A percentile compares a stretch with the other conserved stretches of the same genome.
Evolutionary conservation across 2,329 filamentous ascomycete species (phyloP).

Genomic region (Neonectria magnoliae): DNA sequence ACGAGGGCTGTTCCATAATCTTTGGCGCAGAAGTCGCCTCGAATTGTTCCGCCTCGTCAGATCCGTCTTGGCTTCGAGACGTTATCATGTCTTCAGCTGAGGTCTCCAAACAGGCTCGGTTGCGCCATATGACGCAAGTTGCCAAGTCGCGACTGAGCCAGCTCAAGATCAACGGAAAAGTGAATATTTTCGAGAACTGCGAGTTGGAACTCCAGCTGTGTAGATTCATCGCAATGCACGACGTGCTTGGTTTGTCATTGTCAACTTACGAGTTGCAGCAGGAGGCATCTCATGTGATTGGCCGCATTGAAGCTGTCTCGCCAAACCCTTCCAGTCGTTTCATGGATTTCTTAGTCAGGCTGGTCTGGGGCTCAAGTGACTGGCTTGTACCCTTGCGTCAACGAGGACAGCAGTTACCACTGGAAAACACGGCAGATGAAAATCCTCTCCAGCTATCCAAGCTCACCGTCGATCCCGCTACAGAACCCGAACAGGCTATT

Average conservation of each 20-base stretch:
- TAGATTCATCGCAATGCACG: slow-evolving; percentile 27
- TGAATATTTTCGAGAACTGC: slow-evolving; percentile 39
- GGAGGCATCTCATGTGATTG: slow-evolving; percentile 26
- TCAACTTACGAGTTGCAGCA: slow-evolving; percentile 32
- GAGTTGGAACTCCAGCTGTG: slow-evolving; percentile 28
- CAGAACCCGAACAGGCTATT: neutral
- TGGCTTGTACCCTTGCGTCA: slow-evolving; percentile 29
- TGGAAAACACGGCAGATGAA: neutral
- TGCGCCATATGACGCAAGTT: neutral
- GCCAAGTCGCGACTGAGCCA: neutral
- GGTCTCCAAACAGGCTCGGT: slow-evolving; percentile 25
- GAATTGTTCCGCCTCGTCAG: neutral
- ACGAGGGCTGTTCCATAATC: slow-evolving; percentile 31
- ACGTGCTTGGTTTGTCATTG: slow-evolving; percentile 22
- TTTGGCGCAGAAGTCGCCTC: slow-evolving; percentile 40
- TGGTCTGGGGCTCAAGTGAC: slow-evolving; percentile 29
- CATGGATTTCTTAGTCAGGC: slow-evolving; percentile 29
- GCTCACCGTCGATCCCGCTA: neutral
- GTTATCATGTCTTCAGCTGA: slow-evolving; percentile 31
- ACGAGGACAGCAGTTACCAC: neutral
- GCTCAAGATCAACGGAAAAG: slow-evolving; percentile 42
- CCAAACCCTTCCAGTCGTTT: slow-evolving; percentile 25
- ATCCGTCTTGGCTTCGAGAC: slow-evolving; percentile 42
- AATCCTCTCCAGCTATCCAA: neutral
- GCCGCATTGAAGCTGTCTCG: neutral